phyloP scores from a whole-genome alignment of 23 red algal species.

The Gracilaria domingensis region DNA sequence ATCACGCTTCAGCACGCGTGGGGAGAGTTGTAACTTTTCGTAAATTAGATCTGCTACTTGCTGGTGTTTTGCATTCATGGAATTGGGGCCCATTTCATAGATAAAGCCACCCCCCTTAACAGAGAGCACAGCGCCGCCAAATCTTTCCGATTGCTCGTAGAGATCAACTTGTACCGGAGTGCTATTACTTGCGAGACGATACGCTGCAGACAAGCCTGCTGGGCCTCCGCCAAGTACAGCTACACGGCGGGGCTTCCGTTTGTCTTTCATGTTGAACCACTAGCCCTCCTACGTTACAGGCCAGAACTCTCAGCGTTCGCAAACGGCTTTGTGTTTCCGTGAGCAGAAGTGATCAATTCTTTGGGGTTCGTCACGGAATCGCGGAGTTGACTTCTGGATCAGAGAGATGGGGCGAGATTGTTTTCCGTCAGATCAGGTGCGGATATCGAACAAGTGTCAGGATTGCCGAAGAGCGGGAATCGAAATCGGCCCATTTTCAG shows the following conservation, averaged over 20 bases:
- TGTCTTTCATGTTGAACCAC: not conserved
- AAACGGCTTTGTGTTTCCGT: not conserved
- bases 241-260: slow-evolving; percentile 46
- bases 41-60: slow-evolving; percentile 71
- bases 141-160: slow-evolving; percentile 57
- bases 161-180: slow-evolving; percentile 45
- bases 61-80: slow-evolving; percentile 74
- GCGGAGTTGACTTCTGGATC: not conserved
- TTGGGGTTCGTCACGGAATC: not conserved
- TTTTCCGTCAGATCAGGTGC: not conserved
- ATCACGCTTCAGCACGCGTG: slow-evolving; percentile 29
- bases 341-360: not conserved
- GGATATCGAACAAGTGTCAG: not conserved
- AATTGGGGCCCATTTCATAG: slow-evolving; percentile 72
- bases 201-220: slow-evolving; percentile 64
- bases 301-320: not conserved
- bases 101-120: slow-evolving; percentile 45
- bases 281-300: no score
- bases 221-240: slow-evolving; percentile 77
- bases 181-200: slow-evolving; percentile 14
- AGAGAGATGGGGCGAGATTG: not conserved
- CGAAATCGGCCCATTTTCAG: not conserved
- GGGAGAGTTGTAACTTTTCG: slow-evolving; percentile 45
- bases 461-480: not conserved
- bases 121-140: slow-evolving; percentile 61